Evolutionary conservation across 2,329 filamentous ascomycete species (phyloP).

Genomic region (Rutstroemia sp.): DNA sequence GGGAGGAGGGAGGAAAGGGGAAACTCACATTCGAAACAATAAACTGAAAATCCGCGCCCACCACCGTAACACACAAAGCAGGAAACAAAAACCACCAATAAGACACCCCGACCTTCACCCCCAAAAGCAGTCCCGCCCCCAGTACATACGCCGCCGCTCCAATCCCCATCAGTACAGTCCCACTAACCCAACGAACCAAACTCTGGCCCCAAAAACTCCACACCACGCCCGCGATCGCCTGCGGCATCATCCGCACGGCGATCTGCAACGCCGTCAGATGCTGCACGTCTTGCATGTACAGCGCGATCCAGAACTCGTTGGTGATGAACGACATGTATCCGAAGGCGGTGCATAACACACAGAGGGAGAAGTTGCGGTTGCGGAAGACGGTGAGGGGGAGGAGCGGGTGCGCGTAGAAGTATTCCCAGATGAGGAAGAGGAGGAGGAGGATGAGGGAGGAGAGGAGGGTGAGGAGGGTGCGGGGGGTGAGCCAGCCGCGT

Average conservation of each 20-base stretch:
- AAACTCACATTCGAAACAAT: slow-evolving; percentile 57
- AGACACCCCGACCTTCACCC: slow-evolving; percentile 45
- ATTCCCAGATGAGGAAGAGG: slow-evolving; percentile 57
- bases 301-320: slow-evolving; percentile 54
- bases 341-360: slow-evolving; percentile 40
- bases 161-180: slow-evolving; percentile 50
- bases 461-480: slow-evolving; percentile 38
- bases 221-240: slow-evolving; percentile 53
- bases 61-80: slow-evolving; percentile 49
- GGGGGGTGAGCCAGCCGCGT: slow-evolving; percentile 53
- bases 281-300: slow-evolving; percentile 56
- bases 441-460: slow-evolving; percentile 45
- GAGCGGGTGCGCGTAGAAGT: slow-evolving; percentile 39
- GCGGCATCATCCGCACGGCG: slow-evolving; percentile 57
- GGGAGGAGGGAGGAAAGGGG: not conserved
- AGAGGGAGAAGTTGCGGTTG: slow-evolving; percentile 56
- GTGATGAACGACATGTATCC: slow-evolving; percentile 58
- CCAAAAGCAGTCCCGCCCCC: slow-evolving; percentile 44
- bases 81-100: slow-evolving; percentile 64
- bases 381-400: slow-evolving; percentile 49
- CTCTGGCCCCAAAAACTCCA: slow-evolving; percentile 57
- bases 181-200: slow-evolving; percentile 56
- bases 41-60: slow-evolving; percentile 63
- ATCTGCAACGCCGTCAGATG: slow-evolving; percentile 41
- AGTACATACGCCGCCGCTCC: slow-evolving; percentile 35